Evolutionary conservation across 164 flowering plant species (phyloP).

Genomic region (Chimonanthus salicifolius): DNA sequence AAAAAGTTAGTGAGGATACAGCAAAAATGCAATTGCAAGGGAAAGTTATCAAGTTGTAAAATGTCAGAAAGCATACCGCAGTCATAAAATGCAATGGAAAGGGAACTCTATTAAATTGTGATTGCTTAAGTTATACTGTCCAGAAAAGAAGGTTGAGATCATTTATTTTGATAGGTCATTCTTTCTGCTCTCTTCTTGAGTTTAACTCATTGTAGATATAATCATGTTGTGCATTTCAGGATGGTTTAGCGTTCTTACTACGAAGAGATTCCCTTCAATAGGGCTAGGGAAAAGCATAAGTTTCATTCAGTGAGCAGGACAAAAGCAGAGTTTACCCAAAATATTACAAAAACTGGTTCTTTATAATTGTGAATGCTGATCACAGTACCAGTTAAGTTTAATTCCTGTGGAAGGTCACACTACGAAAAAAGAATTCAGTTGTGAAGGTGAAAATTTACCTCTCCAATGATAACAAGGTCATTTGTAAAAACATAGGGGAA

Average conservation of each 20-base stretch:
- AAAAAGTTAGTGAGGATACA: no score
- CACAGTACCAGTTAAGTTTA: neutral
- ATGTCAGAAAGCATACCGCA: no score
- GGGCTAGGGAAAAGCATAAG: neutral
- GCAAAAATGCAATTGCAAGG: no score
- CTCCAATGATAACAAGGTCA: conserved; percentile 50
- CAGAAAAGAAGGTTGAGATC: no score
- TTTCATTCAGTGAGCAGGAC: neutral
- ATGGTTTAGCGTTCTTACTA: neutral
- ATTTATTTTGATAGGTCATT: no score
- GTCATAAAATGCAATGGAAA: no score
- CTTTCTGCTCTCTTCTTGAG: neutral
- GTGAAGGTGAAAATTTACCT: conserved; percentile 42
- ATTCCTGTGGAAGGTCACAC: neutral
- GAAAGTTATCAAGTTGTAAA: no score
- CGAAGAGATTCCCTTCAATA: neutral
- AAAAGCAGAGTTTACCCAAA: neutral
- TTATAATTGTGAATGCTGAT: neutral
- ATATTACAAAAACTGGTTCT: neutral
- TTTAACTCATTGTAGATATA: neutral
- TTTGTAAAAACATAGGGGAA: conserved; percentile 74
- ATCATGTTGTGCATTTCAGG: neutral
- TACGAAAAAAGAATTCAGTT: neutral
- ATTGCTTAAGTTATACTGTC: no score
- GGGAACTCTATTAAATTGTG: no score